Evolutionary conservation across 2,329 filamentous ascomycete species (phyloP).

Genomic region (Monosporascus sp.): DNA sequence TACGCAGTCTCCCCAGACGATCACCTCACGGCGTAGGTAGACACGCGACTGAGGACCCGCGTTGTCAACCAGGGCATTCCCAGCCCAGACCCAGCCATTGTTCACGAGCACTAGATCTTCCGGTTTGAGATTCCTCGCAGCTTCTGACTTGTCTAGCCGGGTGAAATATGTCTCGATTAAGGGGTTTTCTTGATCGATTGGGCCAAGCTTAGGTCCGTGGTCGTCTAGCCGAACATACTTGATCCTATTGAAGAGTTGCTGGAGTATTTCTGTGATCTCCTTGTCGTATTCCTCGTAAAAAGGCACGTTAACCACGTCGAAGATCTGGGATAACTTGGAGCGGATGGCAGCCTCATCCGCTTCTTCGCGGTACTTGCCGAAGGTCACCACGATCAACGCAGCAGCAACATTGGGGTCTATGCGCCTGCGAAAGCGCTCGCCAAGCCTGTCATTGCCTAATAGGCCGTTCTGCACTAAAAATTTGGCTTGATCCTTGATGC

Average conservation of each 20-base stretch:
- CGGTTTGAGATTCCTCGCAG: slow-evolving; percentile 69
- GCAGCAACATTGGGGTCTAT: slow-evolving; percentile 68
- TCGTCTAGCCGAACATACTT: slow-evolving; percentile 94
- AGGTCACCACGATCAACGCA: slow-evolving; percentile 60
- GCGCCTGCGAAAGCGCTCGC: slow-evolving; percentile 69
- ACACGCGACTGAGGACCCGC: slow-evolving; percentile 83
- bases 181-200: slow-evolving; percentile 70
- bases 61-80: slow-evolving; percentile 89
- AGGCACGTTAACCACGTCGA: slow-evolving; percentile 80
- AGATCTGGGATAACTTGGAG: slow-evolving; percentile 54
- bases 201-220: slow-evolving; percentile 79
- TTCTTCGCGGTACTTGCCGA: slow-evolving; percentile 59
- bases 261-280: slow-evolving; percentile 75
- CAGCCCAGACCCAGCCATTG: slow-evolving; percentile 99
- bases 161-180: slow-evolving; percentile 96
- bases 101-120: slow-evolving; percentile 81
- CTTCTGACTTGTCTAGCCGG: slow-evolving; percentile 71
- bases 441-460: slow-evolving; percentile 65
- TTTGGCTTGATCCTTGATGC: slow-evolving; percentile 47
- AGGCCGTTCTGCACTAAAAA: slow-evolving; percentile 68
- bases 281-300: slow-evolving; percentile 90
- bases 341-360: slow-evolving; percentile 47
- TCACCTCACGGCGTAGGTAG: slow-evolving; percentile 94
- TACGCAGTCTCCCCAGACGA: slow-evolving; percentile 97
- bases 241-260: slow-evolving; percentile 89